These are phyloP conservation scores for Buxus sempervirens DNA, from an alignment of 164 flowering plant species.

Conservation along the genomic window DNA sequence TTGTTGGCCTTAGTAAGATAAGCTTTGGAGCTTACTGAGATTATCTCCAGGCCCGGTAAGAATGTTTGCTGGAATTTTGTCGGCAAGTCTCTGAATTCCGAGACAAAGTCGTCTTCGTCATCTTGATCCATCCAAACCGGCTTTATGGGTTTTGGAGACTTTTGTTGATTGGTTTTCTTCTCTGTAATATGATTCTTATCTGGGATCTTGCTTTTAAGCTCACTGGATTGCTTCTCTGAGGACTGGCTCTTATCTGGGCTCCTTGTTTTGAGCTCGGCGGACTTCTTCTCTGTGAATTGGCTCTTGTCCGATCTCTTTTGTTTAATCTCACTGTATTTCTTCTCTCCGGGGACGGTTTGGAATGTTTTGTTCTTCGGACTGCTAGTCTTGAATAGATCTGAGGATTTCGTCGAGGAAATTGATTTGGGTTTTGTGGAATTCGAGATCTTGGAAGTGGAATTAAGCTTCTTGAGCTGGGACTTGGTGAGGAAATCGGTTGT, in stretches of 20 bases:
- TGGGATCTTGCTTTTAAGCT: constrained; percentile 9
- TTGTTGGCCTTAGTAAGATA: constrained; percentile 64
- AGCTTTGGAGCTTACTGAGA: constrained; percentile 64
- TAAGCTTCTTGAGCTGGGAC: constrained; percentile 35
- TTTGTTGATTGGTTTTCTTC: constrained; percentile 4
- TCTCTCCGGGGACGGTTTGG: constrained; percentile 26
- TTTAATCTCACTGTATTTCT: too few species aligned
- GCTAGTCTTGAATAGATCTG: constrained; percentile 44
- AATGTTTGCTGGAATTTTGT: constrained; percentile 58
- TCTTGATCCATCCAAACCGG: constrained; percentile 40
- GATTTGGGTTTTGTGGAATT: constrained; percentile 20
- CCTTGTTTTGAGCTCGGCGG: constrained; percentile 10
- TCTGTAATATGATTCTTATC: neutral
- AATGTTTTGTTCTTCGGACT: constrained; percentile 51
- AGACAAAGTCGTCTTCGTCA: constrained; percentile 52
- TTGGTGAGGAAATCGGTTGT: neutral
- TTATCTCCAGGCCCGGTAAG: constrained; percentile 65
- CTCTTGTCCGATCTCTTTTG: constrained; percentile 19
- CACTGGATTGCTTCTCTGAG: constrained; percentile 15
- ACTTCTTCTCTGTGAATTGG: constrained; percentile 12
- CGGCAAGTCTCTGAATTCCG: constrained; percentile 66
- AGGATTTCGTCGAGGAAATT: constrained; percentile 36
- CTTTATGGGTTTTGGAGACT: constrained; percentile 15
- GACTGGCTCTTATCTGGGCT: too few species aligned
- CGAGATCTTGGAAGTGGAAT: constrained; percentile 33